These are phyloP conservation scores for Vachellia collinsii DNA, from an alignment of 306 rosid species.

Conservation along the genomic window DNA sequence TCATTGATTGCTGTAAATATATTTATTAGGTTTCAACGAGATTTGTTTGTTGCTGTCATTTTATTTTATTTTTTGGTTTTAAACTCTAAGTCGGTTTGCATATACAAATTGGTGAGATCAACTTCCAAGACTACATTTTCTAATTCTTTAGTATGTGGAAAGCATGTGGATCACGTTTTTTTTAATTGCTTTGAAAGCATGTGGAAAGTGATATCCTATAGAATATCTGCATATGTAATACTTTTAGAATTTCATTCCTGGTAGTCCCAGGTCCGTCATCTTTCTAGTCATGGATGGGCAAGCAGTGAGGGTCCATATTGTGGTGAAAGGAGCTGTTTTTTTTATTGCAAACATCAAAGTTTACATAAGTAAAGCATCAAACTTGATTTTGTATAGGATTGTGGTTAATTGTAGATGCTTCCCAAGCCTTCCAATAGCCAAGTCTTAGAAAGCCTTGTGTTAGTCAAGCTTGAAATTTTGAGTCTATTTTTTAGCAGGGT, in stretches of 20 bases:
- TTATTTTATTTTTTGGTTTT: not conserved
- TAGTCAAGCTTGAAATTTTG: not conserved
- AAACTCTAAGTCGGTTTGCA: not conserved
- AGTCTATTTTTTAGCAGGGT: not conserved
- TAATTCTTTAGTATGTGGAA: no score
- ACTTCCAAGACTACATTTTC: not conserved
- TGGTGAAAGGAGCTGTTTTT: constrained; percentile 66
- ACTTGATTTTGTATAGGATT: constrained; percentile 58
- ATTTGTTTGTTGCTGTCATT: not conserved
- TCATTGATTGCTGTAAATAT: not conserved
- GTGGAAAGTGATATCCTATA: not conserved
- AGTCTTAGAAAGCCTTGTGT: not conserved
- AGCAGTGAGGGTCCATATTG: constrained; percentile 45
- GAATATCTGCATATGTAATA: not conserved
- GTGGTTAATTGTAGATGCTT: constrained; percentile 68
- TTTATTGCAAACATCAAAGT: constrained; percentile 59
- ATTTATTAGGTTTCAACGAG: no score
- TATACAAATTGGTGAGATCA: not conserved
- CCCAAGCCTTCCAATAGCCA: constrained; percentile 32
- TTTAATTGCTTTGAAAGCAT: not conserved
- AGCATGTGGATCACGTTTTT: not conserved
- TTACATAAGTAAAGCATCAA: constrained; percentile 48
- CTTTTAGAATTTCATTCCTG: constrained; percentile 12
- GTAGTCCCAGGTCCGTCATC: constrained; percentile 63
- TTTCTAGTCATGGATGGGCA: constrained; percentile 57